Base-by-base conservation (phyloP, 441 rosid genomes). In the Omphalea diandra region DNA sequence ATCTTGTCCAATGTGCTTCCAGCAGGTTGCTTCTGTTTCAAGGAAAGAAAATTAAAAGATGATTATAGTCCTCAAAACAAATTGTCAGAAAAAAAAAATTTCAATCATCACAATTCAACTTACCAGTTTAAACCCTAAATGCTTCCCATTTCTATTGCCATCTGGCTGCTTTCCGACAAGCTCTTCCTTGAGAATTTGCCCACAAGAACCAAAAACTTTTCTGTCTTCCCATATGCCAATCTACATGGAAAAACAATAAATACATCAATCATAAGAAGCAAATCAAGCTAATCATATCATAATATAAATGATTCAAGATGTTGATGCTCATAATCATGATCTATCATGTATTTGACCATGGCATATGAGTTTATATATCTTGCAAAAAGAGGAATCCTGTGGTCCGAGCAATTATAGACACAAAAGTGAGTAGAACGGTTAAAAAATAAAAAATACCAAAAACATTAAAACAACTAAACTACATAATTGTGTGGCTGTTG, bases 161-260 rank as follows among this genome's bases (percentile, higher is more conserved):
- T 90, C 98, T 53, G 76, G 55, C 65, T 84, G 90, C 78, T 85
- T 89, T 69, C 97, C 92, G 15, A 83, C 73, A 72, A 95, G 65
- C 80, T 95, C 98, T 79, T 93, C 99, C 82, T 89, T 95, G 53
- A 95, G 89, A 76, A 84, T 81, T 72, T 89, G 96, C 27, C 92
- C 97, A 31, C 83, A 84, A 38, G 98, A 91, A 83, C 97, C 97
- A 88, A 94, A 94, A 66, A 93, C 98, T 75, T 93, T 93, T 79
- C 98, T 83, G 62, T 93, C 97, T 78, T 93, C 98, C 97, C 97
- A 95, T 68, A 93, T 93, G 70, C 85, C 74, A 69, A 95, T 79
- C 99, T 95, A 79, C 67, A 60, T 15, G 32, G n/a, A 44, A 35
- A 40, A 50, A 50, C 7, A 20, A n/a, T n/a, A n/a, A 7, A 57